Conservation (phyloP, 1,284 basidiomycete genomes). For the Volvariella volvacea region DNA sequence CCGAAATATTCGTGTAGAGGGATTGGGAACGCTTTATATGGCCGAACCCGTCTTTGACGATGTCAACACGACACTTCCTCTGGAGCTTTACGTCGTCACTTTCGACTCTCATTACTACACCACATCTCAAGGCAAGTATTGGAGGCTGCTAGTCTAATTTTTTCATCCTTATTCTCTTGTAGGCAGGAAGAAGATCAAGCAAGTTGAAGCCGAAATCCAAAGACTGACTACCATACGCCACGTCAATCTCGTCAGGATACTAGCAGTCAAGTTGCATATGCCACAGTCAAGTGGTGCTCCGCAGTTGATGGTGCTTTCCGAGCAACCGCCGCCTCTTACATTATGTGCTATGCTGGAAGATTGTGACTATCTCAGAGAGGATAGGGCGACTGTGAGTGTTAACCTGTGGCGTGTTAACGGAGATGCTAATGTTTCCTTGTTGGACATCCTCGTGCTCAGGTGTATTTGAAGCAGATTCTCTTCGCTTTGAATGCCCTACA, state of each 20-base stretch:
- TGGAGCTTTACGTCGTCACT: conserved; percentile 60
- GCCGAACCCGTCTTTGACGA: conserved; percentile 70
- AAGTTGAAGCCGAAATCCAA: conserved; percentile 59
- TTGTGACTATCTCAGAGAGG: conserved; percentile 57
- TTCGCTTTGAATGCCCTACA: conserved; percentile 62
- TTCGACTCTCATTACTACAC: conserved; percentile 65
- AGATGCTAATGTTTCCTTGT: not conserved
- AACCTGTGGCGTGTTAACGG: not conserved
- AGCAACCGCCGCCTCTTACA: conserved; percentile 57
- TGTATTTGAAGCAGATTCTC: conserved; percentile 65
- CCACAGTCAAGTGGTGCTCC: conserved; percentile 42
- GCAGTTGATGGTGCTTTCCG: conserved; percentile 55
- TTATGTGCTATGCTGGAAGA: conserved; percentile 66
- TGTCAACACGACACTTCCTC: conserved; percentile 41
- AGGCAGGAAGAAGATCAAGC: conserved; percentile 58
- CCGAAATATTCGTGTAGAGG: conserved; percentile 34
- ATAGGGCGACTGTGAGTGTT: conserved; percentile 48
- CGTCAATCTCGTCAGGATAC: conserved; percentile 51
- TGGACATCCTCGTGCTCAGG: conserved; percentile 28
- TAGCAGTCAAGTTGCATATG: conserved; percentile 56
- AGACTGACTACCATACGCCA: conserved; percentile 53
- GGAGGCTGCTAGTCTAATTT: not conserved
- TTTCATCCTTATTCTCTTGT: conserved; percentile 8
- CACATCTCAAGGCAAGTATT: conserved; percentile 47
- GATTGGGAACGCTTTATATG: conserved; percentile 56